Evolutionary conservation across 208 protist genomes (phyloP).

Genomic region (Crithidia sp.): DNA sequence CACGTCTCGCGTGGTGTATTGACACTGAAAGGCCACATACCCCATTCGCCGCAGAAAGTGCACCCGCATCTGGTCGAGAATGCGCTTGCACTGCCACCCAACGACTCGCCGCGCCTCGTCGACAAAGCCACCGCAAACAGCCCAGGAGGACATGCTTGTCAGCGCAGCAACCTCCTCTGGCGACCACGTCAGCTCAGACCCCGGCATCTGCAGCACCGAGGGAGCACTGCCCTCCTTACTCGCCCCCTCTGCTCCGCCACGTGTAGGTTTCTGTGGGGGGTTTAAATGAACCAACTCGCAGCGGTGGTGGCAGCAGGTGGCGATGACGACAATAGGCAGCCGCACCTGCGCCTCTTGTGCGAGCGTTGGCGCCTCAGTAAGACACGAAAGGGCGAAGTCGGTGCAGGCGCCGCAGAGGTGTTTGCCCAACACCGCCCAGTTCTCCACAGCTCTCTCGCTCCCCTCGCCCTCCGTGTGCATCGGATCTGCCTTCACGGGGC

Average conservation of each 20-base stretch:
- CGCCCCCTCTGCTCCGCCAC: too few species aligned
- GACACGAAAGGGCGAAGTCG: constrained; percentile 77
- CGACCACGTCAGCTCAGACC: constrained; percentile 39
- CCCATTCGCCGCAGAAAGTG: constrained; percentile 58
- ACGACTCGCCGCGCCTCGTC: constrained; percentile 37
- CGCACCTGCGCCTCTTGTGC: constrained; percentile 15
- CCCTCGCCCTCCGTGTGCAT: neutral
- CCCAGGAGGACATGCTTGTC: constrained; percentile 79
- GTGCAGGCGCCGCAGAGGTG: constrained; percentile 83
- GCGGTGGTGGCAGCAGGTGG: constrained; percentile 83
- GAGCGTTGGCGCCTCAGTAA: constrained; percentile 34
- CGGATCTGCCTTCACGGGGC: neutral
- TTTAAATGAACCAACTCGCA: constrained; percentile 74
- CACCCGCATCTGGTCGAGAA: constrained; percentile 68
- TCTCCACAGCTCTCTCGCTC: neutral
- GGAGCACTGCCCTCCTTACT: neutral
- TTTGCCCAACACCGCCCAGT: constrained; percentile 71
- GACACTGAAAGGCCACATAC: constrained; percentile 52
- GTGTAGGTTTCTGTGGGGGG: constrained; percentile 3
- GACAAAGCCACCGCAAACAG: constrained; percentile 62
- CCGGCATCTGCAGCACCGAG: constrained; percentile 38
- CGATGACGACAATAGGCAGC: constrained; percentile 57
- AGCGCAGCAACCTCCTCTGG: constrained; percentile 63
- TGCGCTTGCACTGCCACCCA: constrained; percentile 67
- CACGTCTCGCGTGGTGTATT: constrained; percentile 51